These are phyloP conservation scores for Xylaria polymorpha DNA, from an alignment of 2,329 filamentous ascomycete species.

Conservation along the genomic window DNA sequence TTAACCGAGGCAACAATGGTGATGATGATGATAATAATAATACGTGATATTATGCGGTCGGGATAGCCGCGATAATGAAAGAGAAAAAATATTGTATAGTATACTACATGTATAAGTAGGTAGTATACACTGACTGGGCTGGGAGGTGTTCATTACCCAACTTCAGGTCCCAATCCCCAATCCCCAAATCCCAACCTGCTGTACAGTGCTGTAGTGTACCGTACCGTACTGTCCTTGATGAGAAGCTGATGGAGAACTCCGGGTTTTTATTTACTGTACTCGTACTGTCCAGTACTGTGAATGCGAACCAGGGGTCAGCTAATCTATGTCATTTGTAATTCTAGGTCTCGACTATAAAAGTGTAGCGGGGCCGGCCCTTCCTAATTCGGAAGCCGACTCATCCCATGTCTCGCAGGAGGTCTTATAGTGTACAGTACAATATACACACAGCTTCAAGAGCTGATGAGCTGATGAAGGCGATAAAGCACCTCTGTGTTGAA, in stretches of 20 bases:
- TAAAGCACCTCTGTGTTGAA: not conserved
- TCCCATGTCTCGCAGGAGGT: slow-evolving; percentile 9
- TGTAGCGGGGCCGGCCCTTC: slow-evolving; percentile 24
- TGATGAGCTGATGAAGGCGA: not conserved
- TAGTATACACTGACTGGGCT: no score
- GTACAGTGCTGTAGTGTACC: no score
- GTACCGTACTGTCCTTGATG: no score
- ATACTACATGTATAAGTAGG: no score
- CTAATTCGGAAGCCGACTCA: slow-evolving; percentile 23
- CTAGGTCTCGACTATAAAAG: slow-evolving; percentile 7
- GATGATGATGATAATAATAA: not conserved
- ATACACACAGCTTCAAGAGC: not conserved
- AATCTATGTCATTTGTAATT: slow-evolving; percentile 33
- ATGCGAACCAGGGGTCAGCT: not conserved
- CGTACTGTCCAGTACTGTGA: not conserved
- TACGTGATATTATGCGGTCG: not conserved
- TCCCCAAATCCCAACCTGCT: no score
- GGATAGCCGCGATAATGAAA: slow-evolving; percentile 19
- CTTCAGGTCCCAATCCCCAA: not conserved
- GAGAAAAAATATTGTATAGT: no score
- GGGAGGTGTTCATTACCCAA: not conserved
- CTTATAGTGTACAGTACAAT: slow-evolving; percentile 4
- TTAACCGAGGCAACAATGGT: not conserved
- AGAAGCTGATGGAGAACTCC: not conserved
- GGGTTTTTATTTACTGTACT: not conserved